Evolutionary conservation across 768 basidiomycete genomes (phyloP).

Genomic region (Paxillus ammoniavirescens): DNA sequence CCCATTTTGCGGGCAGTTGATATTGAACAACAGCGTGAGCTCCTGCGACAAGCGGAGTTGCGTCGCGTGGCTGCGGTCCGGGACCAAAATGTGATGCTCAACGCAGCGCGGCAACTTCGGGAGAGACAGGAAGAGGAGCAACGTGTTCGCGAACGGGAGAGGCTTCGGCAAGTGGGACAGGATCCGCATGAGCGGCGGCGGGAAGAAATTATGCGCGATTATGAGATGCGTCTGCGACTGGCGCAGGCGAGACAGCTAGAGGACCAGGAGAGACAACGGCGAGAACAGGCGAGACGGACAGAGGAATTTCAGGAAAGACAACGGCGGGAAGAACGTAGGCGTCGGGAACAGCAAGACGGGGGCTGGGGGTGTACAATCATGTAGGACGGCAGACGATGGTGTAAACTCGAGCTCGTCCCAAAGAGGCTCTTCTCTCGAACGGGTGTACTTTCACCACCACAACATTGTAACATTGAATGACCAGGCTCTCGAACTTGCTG

Average conservation of each 20-base stretch:
- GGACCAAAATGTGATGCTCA: not conserved
- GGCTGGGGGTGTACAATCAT: slow-evolving; percentile 28
- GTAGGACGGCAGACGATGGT: slow-evolving; percentile 3
- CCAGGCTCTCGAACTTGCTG: too few species aligned
- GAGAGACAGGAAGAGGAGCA: too few species aligned
- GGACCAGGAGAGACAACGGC: not conserved
- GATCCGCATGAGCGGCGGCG: too few species aligned
- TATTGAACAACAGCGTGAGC: slow-evolving; percentile 21
- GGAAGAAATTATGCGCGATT: not conserved
- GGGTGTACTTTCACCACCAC: not conserved
- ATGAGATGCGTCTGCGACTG: not conserved
- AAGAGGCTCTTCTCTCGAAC: too few species aligned
- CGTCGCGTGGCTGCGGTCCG: slow-evolving; percentile 2
- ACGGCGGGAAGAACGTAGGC: not conserved
- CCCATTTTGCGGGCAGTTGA: slow-evolving; percentile 8
- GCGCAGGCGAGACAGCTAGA: not conserved
- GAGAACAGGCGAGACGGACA: not conserved
- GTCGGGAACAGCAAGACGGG: not conserved
- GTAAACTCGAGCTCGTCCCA: not conserved
- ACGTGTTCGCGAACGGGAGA: not conserved
- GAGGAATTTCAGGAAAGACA: not conserved
- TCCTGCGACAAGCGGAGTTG: slow-evolving; percentile 12
- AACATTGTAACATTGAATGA: not conserved
- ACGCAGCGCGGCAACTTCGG: not conserved
- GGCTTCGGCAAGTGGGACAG: not conserved